Base-by-base conservation (phyloP, 768 basidiomycete genomes). In the Boletus sensibilis region DNA sequence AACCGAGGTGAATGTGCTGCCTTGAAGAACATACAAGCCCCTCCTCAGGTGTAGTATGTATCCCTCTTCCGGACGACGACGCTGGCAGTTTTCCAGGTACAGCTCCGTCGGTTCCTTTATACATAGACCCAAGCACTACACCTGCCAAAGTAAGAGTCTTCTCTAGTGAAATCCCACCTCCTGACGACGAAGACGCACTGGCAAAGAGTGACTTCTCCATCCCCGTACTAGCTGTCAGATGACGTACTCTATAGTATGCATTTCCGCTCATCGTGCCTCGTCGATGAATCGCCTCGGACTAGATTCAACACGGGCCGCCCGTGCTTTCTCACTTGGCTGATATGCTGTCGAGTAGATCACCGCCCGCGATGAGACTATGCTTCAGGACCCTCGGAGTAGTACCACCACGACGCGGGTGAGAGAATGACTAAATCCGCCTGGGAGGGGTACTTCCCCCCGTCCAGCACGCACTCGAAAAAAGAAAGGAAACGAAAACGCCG, bases 131-230 rank as follows among this genome's bases (percentile, higher is more conserved):
- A n/a, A 56, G 61, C n/a, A 52, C 39, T 53, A 27, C 16, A 13
- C 33, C 41, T 60, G 18, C 64, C 55, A 66, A 67, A 67, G 48
- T 51, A n/a, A 51, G 64, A 33, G 14, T 34, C 57, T 66, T 64
- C 54, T 46, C 13, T 29, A 23, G 47, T 41, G 39, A 21, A 33
- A 33, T 39, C 34, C 27, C 13, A 7, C 43, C 42, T 52, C 63
- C 45, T 53, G 45, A 39, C 47, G 42, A 59, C 54, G 44, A 48
- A 52, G 50, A 50, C 42, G 40, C 33, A 12, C 45, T 44, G n/a
- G 20, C 18, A 35, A 38, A 5, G 14, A 20, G 34, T 25, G 52
- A n/a, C 57, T 63, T 65, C 64, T 35, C 37, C 44, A 50, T 66
- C 56, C 31, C 51, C 54, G 46, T 51, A 41, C 46, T 40, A 21